These are phyloP conservation scores for Clarireedia hainanense DNA, from an alignment of 2,329 filamentous ascomycete genomes.

Conservation along the genomic window DNA sequence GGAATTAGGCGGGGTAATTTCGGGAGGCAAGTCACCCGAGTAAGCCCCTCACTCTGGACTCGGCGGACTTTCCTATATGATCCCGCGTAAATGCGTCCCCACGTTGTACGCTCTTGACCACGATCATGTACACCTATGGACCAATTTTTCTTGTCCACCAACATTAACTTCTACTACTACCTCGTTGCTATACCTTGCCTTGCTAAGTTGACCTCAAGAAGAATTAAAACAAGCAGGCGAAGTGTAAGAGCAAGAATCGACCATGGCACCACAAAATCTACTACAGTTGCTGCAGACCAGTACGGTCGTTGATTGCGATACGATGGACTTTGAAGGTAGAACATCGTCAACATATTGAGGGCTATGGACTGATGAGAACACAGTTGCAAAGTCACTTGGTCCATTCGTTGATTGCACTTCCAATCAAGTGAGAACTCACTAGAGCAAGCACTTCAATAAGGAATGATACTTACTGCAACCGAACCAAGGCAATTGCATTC, in stretches of 20 bases:
- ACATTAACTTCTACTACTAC: too few relatives aligned
- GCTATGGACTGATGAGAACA: background rate
- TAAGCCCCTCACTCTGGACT: too few relatives aligned
- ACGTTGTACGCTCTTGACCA: background rate
- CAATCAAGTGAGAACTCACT: constrained; percentile 36
- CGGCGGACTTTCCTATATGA: too few relatives aligned
- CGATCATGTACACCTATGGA: background rate
- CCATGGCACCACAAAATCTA: constrained; percentile 23
- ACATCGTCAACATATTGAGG: background rate
- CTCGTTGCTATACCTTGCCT: too few relatives aligned
- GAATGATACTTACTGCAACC: background rate
- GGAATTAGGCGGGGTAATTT: too few relatives aligned
- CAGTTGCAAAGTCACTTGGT: constrained; percentile 38
- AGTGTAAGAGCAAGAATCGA: background rate
- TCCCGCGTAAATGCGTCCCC: background rate
- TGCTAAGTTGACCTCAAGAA: background rate
- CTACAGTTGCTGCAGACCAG: constrained; percentile 37
- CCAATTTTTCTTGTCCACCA: too few relatives aligned
- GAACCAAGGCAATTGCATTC: constrained; percentile 40
- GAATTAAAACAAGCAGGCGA: background rate
- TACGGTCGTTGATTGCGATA: constrained; percentile 44
- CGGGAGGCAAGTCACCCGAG: too few relatives aligned
- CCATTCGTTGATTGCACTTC: constrained; percentile 47
- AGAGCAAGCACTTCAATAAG: background rate
- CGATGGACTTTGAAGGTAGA: constrained; percentile 39